Evolutionary conservation across 345 rosid genomes (phyloP), one percentile per base, ranked within the genome.

Genomic region (Lepidium africanum): DNA sequence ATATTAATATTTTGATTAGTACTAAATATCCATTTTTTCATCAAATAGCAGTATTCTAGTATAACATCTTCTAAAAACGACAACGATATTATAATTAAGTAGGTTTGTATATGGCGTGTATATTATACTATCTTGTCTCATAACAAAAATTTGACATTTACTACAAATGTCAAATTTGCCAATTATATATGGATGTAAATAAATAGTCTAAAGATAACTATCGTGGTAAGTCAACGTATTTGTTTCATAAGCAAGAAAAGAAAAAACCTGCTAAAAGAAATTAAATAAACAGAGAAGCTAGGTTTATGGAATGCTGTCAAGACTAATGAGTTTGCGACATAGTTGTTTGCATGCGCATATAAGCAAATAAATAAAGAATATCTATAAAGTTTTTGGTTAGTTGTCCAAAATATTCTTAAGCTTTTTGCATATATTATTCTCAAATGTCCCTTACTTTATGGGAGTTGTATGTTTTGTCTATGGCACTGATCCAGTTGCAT

Each of bases 361-460:
- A 21, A 21, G 23, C 32, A 27, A 27, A 21, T 54, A 46, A 32
- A 58, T 9, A 46, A 17, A 32, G 3, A 32, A 25, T 25, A 33
- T 7, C 10, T 57, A 27, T 43, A 66, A 59, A 73, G 71, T 25
- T 49, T 58, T 50, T 35, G 42, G 73, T 47, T 52, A n/a, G 73
- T 45, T 74, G 77, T 74, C 73, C 52, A 67, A 67, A 67, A 45
- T 60, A 67, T 74, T 67, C 77, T 42, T 13, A 52, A 45, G 51
- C 27, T 27, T 74, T 67, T 47, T 9, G 14, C 25, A 36, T 59
- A 66, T 60, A 12, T 52, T 59, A 74, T 43, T 67, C 10, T 11
- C n/a, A 36, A 38, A 47, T 52, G 51, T 67, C 63, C 63, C 73
- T 60, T 74, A 38, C 63, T 53, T 67, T 74, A 35, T 59, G 77